These are phyloP conservation scores for Venustampulla echinocandica DNA, from an alignment of 495 filamentous ascomycete species.

Conservation along the genomic window DNA sequence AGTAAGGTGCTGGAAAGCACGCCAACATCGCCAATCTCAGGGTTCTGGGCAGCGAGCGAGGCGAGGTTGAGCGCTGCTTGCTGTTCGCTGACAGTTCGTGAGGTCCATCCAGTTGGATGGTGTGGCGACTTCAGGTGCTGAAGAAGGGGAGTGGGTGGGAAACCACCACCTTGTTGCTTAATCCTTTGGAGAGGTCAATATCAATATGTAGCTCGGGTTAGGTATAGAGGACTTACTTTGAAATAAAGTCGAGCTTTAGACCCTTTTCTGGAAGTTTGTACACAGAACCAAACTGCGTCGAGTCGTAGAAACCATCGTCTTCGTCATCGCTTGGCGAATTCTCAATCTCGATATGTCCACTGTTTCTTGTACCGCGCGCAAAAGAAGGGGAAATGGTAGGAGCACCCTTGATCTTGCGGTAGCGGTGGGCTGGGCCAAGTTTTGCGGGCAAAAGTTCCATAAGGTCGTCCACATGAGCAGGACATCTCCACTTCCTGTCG, in stretches of 20 bases:
- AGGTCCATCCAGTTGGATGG: neutral
- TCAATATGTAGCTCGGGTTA: conserved; percentile 8
- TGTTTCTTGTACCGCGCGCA: conserved; percentile 57
- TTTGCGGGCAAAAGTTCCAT: conserved; percentile 30
- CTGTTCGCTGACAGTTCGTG: conserved; percentile 32
- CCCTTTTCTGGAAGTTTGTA: conserved; percentile 63
- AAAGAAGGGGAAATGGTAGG: conserved; percentile 36
- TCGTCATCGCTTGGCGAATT: conserved; percentile 50
- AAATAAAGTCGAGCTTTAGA: conserved; percentile 70
- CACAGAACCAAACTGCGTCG: conserved; percentile 45
- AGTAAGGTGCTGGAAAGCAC: conserved; percentile 35
- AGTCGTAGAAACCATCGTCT: conserved; percentile 43
- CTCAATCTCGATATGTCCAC: conserved; percentile 71
- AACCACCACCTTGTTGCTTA: conserved; percentile 11
- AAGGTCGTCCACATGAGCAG: conserved; percentile 65
- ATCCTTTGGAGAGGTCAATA: too few species aligned
- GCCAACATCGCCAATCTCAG: conserved; percentile 18
- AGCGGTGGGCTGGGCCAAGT: conserved; percentile 40
- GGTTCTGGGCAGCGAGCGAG: conserved; percentile 28
- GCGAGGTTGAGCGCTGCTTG: conserved; percentile 49
- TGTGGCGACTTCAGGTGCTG: neutral
- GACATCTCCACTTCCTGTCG: conserved; percentile 75
- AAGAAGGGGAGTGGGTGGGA: conserved; percentile 18
- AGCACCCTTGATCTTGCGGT: conserved; percentile 43
- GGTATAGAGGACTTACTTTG: conserved; percentile 33